phyloP scores from a whole-genome alignment of 805 yeast species.

The Lachancea sp. region DNA sequence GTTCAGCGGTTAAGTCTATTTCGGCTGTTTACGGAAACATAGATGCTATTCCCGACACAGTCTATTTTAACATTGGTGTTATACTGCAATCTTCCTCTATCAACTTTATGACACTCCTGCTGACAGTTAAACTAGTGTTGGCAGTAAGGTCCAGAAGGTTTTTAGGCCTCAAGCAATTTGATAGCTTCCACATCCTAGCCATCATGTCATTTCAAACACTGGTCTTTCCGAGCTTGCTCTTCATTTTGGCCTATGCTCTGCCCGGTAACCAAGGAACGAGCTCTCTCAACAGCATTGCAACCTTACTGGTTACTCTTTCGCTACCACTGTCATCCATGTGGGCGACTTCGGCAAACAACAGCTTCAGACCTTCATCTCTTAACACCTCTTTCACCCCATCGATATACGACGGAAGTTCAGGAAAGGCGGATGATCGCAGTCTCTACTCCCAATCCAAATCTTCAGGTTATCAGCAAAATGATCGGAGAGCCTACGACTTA shows the following conservation, averaged over 20 bases:
- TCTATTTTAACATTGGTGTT: conserved; percentile 47
- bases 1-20: conserved; percentile 42
- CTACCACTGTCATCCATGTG: conserved; percentile 83
- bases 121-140: conserved; percentile 55
- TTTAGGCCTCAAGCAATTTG: conserved; percentile 78
- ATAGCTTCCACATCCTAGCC: conserved; percentile 69
- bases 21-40: conserved; percentile 30
- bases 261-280: conserved; percentile 31
- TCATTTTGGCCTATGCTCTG: conserved; percentile 48
- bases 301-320: conserved; percentile 60
- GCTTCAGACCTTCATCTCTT: conserved; percentile 37
- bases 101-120: conserved; percentile 51
- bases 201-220: conserved; percentile 81
- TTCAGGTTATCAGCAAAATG: conserved; percentile 8
- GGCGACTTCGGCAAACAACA: conserved; percentile 66
- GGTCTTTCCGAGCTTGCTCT: conserved; percentile 66
- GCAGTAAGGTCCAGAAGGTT: conserved; percentile 70
- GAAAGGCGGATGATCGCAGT: conserved; percentile 14
- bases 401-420: conserved; percentile 13
- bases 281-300: conserved; percentile 46
- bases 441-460: conserved; percentile 15
- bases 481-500: conserved; percentile 13
- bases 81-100: conserved; percentile 67
- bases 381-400: conserved; percentile 19
- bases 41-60: conserved; percentile 24